phyloP scores from a whole-genome alignment of 1,284 basidiomycete species.

The Tranzscheliella williamsii region DNA sequence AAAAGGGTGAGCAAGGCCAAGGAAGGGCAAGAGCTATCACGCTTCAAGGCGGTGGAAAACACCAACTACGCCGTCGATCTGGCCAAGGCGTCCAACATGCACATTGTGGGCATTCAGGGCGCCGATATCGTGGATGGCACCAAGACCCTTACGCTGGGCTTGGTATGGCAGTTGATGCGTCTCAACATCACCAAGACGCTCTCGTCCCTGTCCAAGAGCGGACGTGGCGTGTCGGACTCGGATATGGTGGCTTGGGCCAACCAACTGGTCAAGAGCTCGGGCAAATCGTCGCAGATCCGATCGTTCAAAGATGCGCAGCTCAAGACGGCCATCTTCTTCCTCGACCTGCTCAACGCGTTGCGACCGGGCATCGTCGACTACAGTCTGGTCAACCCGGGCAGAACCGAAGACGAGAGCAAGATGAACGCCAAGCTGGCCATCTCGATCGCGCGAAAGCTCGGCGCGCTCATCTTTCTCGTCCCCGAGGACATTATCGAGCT shows the following conservation, averaged over 20 bases:
- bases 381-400: constrained; percentile 72
- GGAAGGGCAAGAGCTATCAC: constrained; percentile 76
- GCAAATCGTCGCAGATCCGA: constrained; percentile 72
- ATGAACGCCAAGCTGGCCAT: constrained; percentile 89
- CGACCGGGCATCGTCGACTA: constrained; percentile 95
- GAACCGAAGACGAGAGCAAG: constrained; percentile 80
- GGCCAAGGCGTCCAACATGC: constrained; percentile 88
- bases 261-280: constrained; percentile 76
- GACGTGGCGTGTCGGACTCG: constrained; percentile 80
- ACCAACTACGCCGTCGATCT: constrained; percentile 95
- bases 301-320: constrained; percentile 94
- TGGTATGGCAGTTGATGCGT: constrained; percentile 97
- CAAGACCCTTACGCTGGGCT: constrained; percentile 87
- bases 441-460: constrained; percentile 95
- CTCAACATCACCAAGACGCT: constrained; percentile 92
- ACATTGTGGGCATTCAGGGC: constrained; percentile 95
- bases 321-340: constrained; percentile 87
- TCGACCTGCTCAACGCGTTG: constrained; percentile 87
- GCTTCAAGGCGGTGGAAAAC: constrained; percentile 98
- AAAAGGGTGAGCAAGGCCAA: constrained; percentile 90
- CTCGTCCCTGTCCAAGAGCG: constrained; percentile 73
- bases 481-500: constrained; percentile 72
- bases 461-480: constrained; percentile 93
- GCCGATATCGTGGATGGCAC: constrained; percentile 92
- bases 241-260: constrained; percentile 98